Percentiles rank a stretch among this genome's conserved stretches.
phyloP scores from a whole-genome alignment of 208 protist genomes.

The Blastocrithidia nonstop region DNA sequence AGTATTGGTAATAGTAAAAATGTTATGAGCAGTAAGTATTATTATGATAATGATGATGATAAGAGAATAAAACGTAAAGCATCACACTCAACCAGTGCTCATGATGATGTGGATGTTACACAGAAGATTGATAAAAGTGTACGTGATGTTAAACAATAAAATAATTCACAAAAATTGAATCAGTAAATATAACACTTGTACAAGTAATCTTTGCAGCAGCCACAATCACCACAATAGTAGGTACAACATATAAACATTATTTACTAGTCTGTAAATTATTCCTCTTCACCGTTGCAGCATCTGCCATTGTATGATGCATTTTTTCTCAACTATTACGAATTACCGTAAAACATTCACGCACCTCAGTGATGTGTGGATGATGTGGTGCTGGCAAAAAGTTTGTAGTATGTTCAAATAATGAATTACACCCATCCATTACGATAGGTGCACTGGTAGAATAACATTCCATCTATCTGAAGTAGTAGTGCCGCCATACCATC shows the following conservation, averaged over 20 bases:
- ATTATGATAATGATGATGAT: slow-evolving; percentile 4
- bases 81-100: too few relatives aligned
- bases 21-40: background rate
- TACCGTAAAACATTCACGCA: too few relatives aligned
- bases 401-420: slow-evolving; percentile 58
- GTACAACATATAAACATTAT: background rate
- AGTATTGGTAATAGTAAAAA: background rate
- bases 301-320: slow-evolving; percentile 1
- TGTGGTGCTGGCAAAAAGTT: slow-evolving; percentile 38
- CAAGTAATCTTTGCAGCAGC: background rate
- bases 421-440: slow-evolving; percentile 9
- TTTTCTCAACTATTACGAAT: too few relatives aligned
- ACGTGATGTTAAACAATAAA: too few relatives aligned
- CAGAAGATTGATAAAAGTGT: too few relatives aligned
- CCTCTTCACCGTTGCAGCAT: background rate
- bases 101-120: too few relatives aligned
- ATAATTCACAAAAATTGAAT: background rate
- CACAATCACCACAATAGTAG: background rate
- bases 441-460: too few relatives aligned
- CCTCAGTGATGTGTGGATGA: slow-evolving; percentile 57
- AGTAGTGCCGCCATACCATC: too few relatives aligned
- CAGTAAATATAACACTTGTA: background rate
- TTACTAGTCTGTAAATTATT: background rate
- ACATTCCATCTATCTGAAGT: too few relatives aligned
- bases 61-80: too few relatives aligned